Evolutionary conservation across 2,329 filamentous ascomycete genomes (phyloP).

Genomic region (Alternaria burnsii): DNA sequence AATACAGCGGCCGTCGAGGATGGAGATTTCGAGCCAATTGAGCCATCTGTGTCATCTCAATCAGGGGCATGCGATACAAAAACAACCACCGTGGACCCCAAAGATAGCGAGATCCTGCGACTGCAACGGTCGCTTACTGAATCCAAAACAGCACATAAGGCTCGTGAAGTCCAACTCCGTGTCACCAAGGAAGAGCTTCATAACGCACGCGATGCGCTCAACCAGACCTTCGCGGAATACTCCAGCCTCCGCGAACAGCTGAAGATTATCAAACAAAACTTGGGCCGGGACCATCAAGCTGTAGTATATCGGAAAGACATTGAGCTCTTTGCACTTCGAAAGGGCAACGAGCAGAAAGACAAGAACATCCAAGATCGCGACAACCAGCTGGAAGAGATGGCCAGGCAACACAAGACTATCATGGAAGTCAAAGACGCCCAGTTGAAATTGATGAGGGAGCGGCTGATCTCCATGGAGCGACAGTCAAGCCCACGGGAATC

Average conservation of each 20-base stretch:
- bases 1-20: constrained; percentile 17
- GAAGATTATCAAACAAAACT: constrained; percentile 40
- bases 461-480: constrained; percentile 37
- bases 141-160: constrained; percentile 37
- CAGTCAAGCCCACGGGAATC: constrained; percentile 29
- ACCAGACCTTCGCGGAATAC: constrained; percentile 42
- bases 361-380: constrained; percentile 43
- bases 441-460: constrained; percentile 39
- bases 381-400: constrained; percentile 35
- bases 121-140: constrained; percentile 38
- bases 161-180: constrained; percentile 38
- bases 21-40: constrained; percentile 8
- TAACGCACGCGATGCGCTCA: constrained; percentile 40
- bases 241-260: constrained; percentile 41
- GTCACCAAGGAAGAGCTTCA: constrained; percentile 37
- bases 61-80: constrained; percentile 17
- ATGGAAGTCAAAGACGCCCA: constrained; percentile 45
- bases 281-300: constrained; percentile 45
- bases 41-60: constrained; percentile 5
- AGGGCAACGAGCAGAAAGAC: constrained; percentile 48
- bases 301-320: constrained; percentile 49
- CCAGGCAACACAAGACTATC: constrained; percentile 36
- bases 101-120: constrained; percentile 41
- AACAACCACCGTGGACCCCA: constrained; percentile 21
- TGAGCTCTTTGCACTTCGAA: constrained; percentile 48